phyloP scores from a whole-genome alignment of 2,329 filamentous ascomycete genomes.

The Endocalyx cinctus region DNA sequence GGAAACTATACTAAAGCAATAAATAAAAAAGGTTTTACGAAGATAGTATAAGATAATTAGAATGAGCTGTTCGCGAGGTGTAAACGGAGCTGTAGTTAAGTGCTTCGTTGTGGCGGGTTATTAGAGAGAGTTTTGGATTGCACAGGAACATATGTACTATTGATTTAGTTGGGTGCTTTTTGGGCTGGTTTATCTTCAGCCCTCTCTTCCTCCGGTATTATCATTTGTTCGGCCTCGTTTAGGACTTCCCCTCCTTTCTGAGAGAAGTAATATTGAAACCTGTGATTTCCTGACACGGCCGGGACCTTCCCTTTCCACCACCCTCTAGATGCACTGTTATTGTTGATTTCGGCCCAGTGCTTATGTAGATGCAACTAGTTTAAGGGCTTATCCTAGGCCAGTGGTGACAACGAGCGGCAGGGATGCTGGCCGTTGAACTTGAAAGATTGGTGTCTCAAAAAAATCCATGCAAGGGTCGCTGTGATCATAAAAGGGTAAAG shows the following conservation, averaged over 20 bases:
- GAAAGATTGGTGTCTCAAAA: constrained; percentile 23
- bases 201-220: constrained; percentile 8
- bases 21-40: too few relatives aligned
- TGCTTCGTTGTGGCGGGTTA: constrained; percentile 20
- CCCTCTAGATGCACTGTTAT: too few relatives aligned
- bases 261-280: too few relatives aligned
- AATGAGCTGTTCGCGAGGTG: too few relatives aligned
- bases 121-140: too few relatives aligned
- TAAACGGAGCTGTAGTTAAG: constrained; percentile 21
- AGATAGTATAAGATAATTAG: too few relatives aligned
- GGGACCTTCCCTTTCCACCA: too few relatives aligned
- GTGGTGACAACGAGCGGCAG: constrained; percentile 19
- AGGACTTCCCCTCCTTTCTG: constrained; percentile 3
- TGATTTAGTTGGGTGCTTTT: constrained; percentile 23
- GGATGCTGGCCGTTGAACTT: constrained; percentile 27
- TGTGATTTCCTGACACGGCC: too few relatives aligned
- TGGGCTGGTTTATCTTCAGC: constrained; percentile 15
- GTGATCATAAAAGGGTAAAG: constrained; percentile 13
- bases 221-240: constrained; percentile 7
- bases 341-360: too few relatives aligned
- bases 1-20: too few relatives aligned
- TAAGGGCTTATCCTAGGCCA: too few relatives aligned
- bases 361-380: too few relatives aligned
- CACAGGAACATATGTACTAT: constrained; percentile 22
- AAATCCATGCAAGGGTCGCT: constrained; percentile 25